Evolutionary conservation across 176 grass and related monocot species (phyloP).

Genomic region (Secale cereale): DNA sequence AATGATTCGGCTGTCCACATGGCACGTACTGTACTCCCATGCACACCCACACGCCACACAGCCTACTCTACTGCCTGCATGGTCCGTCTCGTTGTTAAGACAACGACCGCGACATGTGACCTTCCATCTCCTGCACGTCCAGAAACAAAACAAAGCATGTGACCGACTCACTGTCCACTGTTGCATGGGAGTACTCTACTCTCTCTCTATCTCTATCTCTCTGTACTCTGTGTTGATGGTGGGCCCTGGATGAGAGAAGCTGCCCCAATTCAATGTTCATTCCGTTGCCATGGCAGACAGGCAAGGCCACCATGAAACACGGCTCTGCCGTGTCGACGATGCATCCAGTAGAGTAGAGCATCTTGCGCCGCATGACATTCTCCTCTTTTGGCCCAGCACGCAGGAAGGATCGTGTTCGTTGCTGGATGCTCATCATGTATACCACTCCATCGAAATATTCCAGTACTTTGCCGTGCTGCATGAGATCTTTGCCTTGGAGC

Average conservation of each 20-base stretch:
- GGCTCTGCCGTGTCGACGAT: background rate
- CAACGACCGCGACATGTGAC: too few species aligned
- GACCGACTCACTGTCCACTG: background rate
- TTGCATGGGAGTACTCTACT: too few species aligned
- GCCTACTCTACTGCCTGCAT: too few species aligned
- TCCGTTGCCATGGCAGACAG: slow-evolving; percentile 9
- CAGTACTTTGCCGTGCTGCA: background rate
- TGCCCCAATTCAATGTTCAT: background rate
- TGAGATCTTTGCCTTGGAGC: too few species aligned
- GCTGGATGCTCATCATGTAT: background rate
- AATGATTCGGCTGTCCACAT: too few species aligned
- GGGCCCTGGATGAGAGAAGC: background rate
- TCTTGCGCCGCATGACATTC: background rate
- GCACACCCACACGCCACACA: too few species aligned
- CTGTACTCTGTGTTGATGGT: background rate
- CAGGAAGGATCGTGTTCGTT: background rate
- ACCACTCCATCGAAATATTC: background rate
- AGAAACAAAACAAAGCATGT: background rate
- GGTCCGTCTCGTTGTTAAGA: too few species aligned
- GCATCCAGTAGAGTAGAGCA: background rate
- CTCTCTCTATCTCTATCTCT: background rate
- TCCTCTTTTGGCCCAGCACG: background rate
- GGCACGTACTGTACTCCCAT: too few species aligned
- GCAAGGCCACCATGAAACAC: background rate
- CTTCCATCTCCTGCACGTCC: background rate